phyloP scores from a whole-genome alignment of 2,329 filamentous ascomycete genomes.

The Aspergillus glaucus region DNA sequence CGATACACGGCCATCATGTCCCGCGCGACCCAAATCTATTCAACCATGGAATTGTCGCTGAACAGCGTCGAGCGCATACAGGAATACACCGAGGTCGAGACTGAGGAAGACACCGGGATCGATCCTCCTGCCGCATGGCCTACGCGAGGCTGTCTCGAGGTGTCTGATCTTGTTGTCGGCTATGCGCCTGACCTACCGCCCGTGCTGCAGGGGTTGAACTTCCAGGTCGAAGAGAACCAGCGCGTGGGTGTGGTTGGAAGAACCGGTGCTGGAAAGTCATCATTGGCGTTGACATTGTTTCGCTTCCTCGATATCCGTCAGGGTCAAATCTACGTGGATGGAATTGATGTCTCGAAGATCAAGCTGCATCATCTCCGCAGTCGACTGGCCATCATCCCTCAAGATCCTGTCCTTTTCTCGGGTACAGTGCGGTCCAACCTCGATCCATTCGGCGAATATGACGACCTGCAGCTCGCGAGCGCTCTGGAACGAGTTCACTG shows the following conservation, averaged over 20 bases:
- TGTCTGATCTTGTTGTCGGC: conserved; percentile 63
- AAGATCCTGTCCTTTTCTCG: conserved; percentile 73
- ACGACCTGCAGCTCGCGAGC: conserved; percentile 60
- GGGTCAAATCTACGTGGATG: conserved; percentile 19
- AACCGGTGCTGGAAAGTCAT: conserved; percentile 23
- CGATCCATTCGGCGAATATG: conserved; percentile 66
- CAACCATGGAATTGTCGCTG: conserved; percentile 58
- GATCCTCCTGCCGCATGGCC: conserved; percentile 26
- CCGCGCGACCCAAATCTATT: conserved; percentile 62
- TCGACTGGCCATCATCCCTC: conserved; percentile 69
- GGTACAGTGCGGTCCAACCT: conserved; percentile 70
- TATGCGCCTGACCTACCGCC: conserved; percentile 64
- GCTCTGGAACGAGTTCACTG: conserved; percentile 61
- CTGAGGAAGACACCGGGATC: conserved; percentile 19
- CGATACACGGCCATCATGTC: conserved; percentile 63
- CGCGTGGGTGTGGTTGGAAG: conserved; percentile 26
- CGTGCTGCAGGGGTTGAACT: conserved; percentile 20
- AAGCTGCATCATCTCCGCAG: conserved; percentile 54
- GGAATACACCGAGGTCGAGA: conserved; percentile 45
- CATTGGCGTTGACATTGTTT: conserved; percentile 18
- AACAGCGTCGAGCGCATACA: conserved; percentile 41
- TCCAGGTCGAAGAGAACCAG: conserved; percentile 20
- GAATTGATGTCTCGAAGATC: conserved; percentile 41
- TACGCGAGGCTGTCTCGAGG: conserved; percentile 60
- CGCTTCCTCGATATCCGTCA: conserved; percentile 14